Evolutionary conservation across 805 yeast genomes (phyloP), one percentile per base, ranked within the genome.

Genomic region (Wickerhamomyces silvicola): DNA sequence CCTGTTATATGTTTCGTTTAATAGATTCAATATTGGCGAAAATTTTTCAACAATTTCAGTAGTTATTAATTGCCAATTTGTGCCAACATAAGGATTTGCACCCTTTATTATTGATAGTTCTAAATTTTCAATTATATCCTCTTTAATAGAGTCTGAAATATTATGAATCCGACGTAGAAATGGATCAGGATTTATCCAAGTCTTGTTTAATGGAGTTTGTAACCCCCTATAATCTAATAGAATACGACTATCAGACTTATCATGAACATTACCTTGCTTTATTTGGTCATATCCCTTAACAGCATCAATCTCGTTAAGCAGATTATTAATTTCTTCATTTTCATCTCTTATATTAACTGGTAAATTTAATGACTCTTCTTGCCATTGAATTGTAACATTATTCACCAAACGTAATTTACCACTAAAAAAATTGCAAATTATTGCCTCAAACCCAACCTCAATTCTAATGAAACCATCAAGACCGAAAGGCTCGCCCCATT

Each of bases 361-460:
- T 8, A 45, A 7, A 2, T 38, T 40, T 7, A 70, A 31, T 10
- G 61, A 35, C 6, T 61, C 62, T 10, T 64, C 58, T 2, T 55
- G 54, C 37, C 57, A 50, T 3, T 56, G 46, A 27, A 72, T 38
- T 0, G 72, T 57, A 4, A 65, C 55, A 43, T 67, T 70, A 2
- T 71, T 62, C 6, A 74, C 62, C 21, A 75, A 39, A 35, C 64
- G 64, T 6, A 73, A 27, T 35, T 69, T 65, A n/a, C 62, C 66
- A 21, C 48, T 45, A n/a, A 46, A 34, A 51, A 78, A 75, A 45
- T 76, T 74, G 54, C 84, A 78, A 10, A 77, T 33, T 10, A 77
- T 62, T n/a, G 76, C 61, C 48, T 77, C 84, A 48, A 64, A 78
- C 0, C 81, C 81, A 27, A 72, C 56, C 46, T 78, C 83, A 13